Evolutionary conservation across 148 eudicot species (phyloP).

Genomic region (Fagopyrum esculentum): DNA sequence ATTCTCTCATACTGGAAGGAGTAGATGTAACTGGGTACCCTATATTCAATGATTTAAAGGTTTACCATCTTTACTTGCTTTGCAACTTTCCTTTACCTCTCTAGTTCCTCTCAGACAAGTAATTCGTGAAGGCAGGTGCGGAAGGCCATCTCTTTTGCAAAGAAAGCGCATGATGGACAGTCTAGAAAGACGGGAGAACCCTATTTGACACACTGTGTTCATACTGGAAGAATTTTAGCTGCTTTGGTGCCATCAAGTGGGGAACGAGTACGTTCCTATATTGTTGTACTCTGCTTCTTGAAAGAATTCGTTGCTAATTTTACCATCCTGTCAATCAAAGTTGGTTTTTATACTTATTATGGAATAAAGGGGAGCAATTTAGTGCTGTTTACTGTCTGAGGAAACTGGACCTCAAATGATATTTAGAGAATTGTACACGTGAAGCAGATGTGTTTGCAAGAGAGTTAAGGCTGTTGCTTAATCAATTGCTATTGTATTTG

Average conservation of each 20-base stretch:
- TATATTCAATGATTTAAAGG: conserved; percentile 66
- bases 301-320: not conserved
- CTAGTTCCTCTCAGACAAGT: conserved; percentile 24
- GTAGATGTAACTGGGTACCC: conserved; percentile 87
- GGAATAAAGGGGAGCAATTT: not conserved
- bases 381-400: not conserved
- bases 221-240: conserved; percentile 78
- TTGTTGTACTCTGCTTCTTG: not conserved
- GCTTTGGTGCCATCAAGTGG: conserved; percentile 72
- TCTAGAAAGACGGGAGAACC: conserved; percentile 77
- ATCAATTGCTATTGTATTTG: not conserved
- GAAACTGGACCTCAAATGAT: too few species aligned
- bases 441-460: not conserved
- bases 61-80: conserved; percentile 34
- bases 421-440: too few species aligned
- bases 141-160: conserved; percentile 80
- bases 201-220: conserved; percentile 78
- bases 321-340: not conserved
- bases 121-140: conserved; percentile 71
- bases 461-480: not conserved
- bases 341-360: not conserved
- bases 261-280: conserved; percentile 41
- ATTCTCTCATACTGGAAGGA: conserved; percentile 70
- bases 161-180: conserved; percentile 84
- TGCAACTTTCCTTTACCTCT: conserved; percentile 2